Evolutionary conservation across 345 rosid species (phyloP).

Genomic region (Brassica juncea): DNA sequence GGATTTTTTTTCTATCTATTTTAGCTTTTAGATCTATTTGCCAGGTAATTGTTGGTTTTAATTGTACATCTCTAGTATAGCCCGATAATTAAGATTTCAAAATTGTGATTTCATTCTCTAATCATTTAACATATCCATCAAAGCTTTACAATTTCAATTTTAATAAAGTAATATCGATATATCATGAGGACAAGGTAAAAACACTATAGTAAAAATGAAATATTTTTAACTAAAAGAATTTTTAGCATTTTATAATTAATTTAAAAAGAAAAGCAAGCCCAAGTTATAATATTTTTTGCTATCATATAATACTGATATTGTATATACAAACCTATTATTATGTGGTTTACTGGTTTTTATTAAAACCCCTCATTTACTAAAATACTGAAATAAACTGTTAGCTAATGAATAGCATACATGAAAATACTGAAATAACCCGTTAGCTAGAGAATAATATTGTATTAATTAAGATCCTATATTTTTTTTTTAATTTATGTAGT

Average conservation of each 20-base stretch:
- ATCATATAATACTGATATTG: neutral
- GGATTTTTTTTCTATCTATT: neutral
- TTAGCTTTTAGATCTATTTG: neutral
- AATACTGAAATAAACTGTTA: neutral
- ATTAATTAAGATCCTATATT: slow-evolving; percentile 7
- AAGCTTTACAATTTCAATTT: neutral
- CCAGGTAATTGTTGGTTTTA: neutral
- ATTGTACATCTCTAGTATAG: neutral
- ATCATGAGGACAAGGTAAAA: neutral
- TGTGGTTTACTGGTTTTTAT: neutral
- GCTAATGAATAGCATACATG: neutral
- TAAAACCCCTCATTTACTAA: neutral
- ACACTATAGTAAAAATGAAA: neutral
- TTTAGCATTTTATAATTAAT: neutral
- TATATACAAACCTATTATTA: neutral
- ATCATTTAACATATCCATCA: neutral
- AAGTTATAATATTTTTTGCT: neutral
- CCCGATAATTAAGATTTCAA: neutral
- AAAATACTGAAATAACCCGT: slow-evolving; percentile 6
- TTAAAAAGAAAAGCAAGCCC: neutral
- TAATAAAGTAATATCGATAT: neutral
- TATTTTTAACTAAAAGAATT: neutral
- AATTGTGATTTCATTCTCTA: neutral
- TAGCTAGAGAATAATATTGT: slow-evolving; percentile 4
- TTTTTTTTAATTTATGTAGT: slow-evolving; percentile 2